Evolutionary conservation across 257 asterid genomes (phyloP).

Genomic region (Orobanche coerulescens): DNA sequence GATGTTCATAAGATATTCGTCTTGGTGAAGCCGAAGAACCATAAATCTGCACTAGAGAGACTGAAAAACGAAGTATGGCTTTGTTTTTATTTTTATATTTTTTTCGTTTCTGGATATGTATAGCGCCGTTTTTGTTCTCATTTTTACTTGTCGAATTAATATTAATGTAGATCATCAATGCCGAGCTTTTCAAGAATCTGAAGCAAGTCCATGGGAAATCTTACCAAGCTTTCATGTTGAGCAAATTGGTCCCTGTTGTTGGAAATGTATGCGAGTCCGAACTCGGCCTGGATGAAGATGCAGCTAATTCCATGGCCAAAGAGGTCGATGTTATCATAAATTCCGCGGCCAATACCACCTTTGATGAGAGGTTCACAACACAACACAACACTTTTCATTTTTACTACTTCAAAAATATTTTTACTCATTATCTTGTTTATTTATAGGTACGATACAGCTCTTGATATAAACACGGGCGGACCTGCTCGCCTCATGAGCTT

Average conservation of each 20-base stretch:
- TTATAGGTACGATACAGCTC: slow-evolving; percentile 77
- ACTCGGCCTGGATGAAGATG: slow-evolving; percentile 65
- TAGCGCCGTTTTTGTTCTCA: neutral
- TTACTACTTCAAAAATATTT: neutral
- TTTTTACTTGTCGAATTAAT: neutral
- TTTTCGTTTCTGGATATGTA: neutral
- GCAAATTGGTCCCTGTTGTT: slow-evolving; percentile 71
- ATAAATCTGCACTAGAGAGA: slow-evolving; percentile 60
- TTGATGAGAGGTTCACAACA: slow-evolving; percentile 72
- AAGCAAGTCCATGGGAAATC: slow-evolving; percentile 72
- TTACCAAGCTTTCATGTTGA: slow-evolving; percentile 67
- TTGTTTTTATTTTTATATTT: too few species aligned
- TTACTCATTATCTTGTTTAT: too few species aligned
- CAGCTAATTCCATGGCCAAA: slow-evolving; percentile 37
- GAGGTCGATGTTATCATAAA: slow-evolving; percentile 70
- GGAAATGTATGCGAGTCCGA: slow-evolving; percentile 72
- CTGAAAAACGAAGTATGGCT: slow-evolving; percentile 63
- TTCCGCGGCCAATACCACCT: slow-evolving; percentile 90
- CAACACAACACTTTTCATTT: neutral
- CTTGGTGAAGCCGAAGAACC: slow-evolving; percentile 73
- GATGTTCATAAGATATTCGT: slow-evolving; percentile 69
- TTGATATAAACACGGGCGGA: slow-evolving; percentile 77
- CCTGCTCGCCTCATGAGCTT: slow-evolving; percentile 68
- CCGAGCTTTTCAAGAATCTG: slow-evolving; percentile 70
- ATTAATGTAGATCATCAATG: slow-evolving; percentile 43